phyloP scores from a whole-genome alignment of 768 basidiomycete genomes.

The Termitomyces heimii region DNA sequence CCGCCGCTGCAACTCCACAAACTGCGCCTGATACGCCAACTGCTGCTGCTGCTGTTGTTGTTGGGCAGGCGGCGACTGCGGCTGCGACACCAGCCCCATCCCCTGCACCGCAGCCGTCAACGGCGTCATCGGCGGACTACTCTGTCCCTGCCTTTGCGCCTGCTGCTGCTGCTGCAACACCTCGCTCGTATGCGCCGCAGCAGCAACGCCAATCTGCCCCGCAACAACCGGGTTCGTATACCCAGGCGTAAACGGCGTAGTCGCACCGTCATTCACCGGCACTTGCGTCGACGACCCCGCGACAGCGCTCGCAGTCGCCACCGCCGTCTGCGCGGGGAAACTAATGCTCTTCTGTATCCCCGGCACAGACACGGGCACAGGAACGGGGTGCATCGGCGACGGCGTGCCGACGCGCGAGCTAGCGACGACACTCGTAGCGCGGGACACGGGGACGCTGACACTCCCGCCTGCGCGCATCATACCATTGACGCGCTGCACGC shows the following conservation, averaged over 20 bases:
- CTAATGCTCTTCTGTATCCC: constrained; percentile 2
- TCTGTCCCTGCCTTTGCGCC: background rate
- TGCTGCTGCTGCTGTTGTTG: constrained; percentile 15
- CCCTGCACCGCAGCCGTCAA: constrained; percentile 20
- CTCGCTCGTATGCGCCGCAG: background rate
- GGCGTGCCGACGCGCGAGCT: constrained; percentile 27
- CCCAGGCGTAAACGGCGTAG: constrained; percentile 12
- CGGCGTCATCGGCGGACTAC: constrained; percentile 16
- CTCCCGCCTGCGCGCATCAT: constrained; percentile 13
- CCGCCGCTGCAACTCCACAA: constrained; percentile 16
- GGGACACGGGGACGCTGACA: constrained; percentile 28
- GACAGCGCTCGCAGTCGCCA: background rate
- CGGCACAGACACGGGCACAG: background rate
- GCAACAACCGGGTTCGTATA: constrained; percentile 11
- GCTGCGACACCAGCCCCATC: constrained; percentile 12
- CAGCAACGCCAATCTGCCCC: background rate
- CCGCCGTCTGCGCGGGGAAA: background rate
- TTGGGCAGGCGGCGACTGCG: constrained; percentile 14
- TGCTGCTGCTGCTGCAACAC: background rate
- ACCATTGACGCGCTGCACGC: background rate
- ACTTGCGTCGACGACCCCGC: background rate
- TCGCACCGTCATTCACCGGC: background rate
- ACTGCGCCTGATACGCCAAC: constrained; percentile 18
- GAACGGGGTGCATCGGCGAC: background rate
- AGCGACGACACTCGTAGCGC: constrained; percentile 25